phyloP scores from a whole-genome alignment of 2,329 filamentous ascomycete species.

The Fusarium subtropicale region DNA sequence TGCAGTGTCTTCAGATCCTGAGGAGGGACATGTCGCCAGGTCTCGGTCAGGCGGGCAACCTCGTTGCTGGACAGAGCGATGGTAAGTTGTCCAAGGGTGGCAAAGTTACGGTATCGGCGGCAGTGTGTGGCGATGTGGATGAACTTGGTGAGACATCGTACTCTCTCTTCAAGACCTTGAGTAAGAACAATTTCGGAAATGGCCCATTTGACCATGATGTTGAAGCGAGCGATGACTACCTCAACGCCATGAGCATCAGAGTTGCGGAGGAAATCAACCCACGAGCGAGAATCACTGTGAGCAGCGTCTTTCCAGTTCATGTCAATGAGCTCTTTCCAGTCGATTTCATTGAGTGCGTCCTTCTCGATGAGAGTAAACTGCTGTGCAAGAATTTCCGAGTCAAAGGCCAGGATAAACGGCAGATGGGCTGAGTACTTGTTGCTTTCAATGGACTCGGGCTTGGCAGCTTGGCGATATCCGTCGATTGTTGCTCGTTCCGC shows the following conservation, averaged over 20 bases:
- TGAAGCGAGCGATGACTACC: conserved; percentile 87
- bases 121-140: conserved; percentile 85
- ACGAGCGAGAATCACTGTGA: conserved; percentile 75
- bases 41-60: conserved; percentile 73
- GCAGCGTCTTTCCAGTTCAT: conserved; percentile 82
- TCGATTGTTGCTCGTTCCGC: conserved; percentile 50
- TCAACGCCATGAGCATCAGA: conserved; percentile 81
- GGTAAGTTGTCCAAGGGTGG: conserved; percentile 83
- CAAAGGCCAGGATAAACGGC: conserved; percentile 84
- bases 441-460: conserved; percentile 46
- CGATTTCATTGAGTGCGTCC: conserved; percentile 85
- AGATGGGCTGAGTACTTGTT: conserved; percentile 69
- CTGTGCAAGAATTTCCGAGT: conserved; percentile 81
- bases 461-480: conserved; percentile 52
- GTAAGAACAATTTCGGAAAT: conserved; percentile 84
- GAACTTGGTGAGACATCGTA: conserved; percentile 80
- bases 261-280: conserved; percentile 83
- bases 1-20: conserved; percentile 73
- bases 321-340: conserved; percentile 88
- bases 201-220: conserved; percentile 89
- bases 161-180: conserved; percentile 76
- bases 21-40: conserved; percentile 77
- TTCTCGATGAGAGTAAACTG: conserved; percentile 90
- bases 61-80: conserved; percentile 82
- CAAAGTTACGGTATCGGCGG: conserved; percentile 82